phyloP scores from a whole-genome alignment of 1,139 yeast species.

The Saccharomyces uvarum region DNA sequence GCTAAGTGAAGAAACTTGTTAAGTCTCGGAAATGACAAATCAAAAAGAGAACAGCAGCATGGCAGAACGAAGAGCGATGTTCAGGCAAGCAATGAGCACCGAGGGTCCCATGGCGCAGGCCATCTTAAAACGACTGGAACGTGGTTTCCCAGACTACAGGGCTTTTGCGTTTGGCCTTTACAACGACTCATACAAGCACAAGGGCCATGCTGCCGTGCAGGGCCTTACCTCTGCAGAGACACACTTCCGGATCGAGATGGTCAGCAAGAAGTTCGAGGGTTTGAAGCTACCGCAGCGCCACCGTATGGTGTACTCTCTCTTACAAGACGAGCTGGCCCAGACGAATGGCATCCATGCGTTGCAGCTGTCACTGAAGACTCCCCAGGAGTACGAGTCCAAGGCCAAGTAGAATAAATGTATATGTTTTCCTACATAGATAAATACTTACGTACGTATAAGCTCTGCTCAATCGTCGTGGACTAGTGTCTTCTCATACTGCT shows the following conservation, averaged over 20 bases:
- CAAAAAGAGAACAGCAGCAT: not conserved
- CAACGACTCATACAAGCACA: constrained; percentile 84
- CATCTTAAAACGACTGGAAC: constrained; percentile 42
- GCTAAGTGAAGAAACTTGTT: not conserved
- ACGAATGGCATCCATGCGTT: constrained; percentile 79
- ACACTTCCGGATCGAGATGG: constrained; percentile 68
- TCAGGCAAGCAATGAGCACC: constrained; percentile 9
- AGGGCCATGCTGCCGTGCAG: constrained; percentile 78
- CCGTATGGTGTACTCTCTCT: constrained; percentile 58
- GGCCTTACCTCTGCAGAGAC: constrained; percentile 73
- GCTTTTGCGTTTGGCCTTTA: constrained; percentile 41
- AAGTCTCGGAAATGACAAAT: not conserved
- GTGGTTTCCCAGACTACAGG: constrained; percentile 42
- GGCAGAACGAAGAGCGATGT: not conserved
- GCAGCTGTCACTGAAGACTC: constrained; percentile 78
- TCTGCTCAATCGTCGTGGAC: constrained; percentile 36
- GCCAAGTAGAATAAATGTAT: constrained; percentile 25
- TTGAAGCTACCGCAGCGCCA: constrained; percentile 69
- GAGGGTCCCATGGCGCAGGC: constrained; percentile 49
- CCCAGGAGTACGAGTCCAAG: constrained; percentile 40
- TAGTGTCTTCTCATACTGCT: constrained; percentile 58
- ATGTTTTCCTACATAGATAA: not conserved
- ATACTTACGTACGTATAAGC: not conserved
- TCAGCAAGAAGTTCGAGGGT: constrained; percentile 64
- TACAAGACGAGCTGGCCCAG: constrained; percentile 60